Evolutionary conservation across 2,329 filamentous ascomycete genomes (phyloP), one percentile per base, ranked within the genome.

Genomic region (Epichloe sp.): DNA sequence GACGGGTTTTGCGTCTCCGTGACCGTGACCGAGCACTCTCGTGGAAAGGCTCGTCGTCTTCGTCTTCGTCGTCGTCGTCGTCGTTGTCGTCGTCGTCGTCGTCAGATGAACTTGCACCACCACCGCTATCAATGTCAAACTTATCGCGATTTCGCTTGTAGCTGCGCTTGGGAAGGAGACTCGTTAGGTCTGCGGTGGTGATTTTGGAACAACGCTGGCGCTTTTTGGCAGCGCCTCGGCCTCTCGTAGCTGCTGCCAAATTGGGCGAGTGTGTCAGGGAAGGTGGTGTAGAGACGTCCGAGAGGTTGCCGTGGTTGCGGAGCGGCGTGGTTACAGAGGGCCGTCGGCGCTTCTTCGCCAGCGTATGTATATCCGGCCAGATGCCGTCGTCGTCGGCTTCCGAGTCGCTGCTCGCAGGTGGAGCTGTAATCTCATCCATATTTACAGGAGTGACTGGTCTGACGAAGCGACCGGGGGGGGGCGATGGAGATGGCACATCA

Each of bases 201-300:
- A 78, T 54, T 50, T 74, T 72, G 4, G 68, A 64, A 4, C 65
- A 68, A 7, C 60, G 61, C 44, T 69, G 70, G 45, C 62, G 62
- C 7, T 31, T 26, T 36, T 65, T 59, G 55, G 57, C 55, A 52
- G 57, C 44, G 23, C 64, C 58, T 34, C 68, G 65, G 1, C 63
- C 62, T 55, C 69, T 55, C 46, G 54, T 48, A 38, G 60, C 56
- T 19, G 57, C 56, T 1, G 65, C 63, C 53, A 70, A 74, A 57
- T 83, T 83, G 35, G 81, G 81, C 0, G 81, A 85, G 59, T 84
- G 80, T 4, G 80, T 85, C 4, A 85, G 68, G 0, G 81, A 83
- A 0, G 81, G 81, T 0, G 80, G 81, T 2, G 80, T 83, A 2
- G 81, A 83, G 11, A 79, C 66, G 44, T 79, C 73, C 0, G 77